phyloP scores from a whole-genome alignment of 2,329 filamentous ascomycete species.

The Pseudogymnoascus sp. region DNA sequence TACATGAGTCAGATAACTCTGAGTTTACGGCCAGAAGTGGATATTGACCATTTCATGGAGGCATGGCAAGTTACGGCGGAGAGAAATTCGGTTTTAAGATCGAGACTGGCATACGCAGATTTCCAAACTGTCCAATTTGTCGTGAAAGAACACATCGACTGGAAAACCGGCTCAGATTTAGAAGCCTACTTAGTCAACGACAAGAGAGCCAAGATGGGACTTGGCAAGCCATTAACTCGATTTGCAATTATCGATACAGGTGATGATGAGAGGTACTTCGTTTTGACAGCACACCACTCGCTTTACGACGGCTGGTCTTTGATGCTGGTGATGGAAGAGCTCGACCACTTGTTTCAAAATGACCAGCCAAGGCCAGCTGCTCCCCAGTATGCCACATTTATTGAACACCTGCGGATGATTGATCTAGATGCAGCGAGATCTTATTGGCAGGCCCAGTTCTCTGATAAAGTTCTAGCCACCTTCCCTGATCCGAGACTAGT shows the following conservation, averaged over 20 bases:
- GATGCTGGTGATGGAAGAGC: background rate
- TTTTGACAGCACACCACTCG: slow-evolving; percentile 43
- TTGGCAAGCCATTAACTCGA: background rate
- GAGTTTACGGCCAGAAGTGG: background rate
- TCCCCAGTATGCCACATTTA: background rate
- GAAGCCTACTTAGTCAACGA: background rate
- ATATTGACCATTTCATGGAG: slow-evolving; percentile 5
- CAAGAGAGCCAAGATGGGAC: background rate
- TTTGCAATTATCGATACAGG: background rate
- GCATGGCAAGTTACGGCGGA: slow-evolving; percentile 11
- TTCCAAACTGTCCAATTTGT: slow-evolving; percentile 14
- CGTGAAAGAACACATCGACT: background rate
- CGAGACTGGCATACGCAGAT: slow-evolving; percentile 25
- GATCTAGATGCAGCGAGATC: background rate
- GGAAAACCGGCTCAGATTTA: background rate
- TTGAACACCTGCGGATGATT: background rate
- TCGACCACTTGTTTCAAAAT: background rate
- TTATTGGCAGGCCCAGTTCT: background rate
- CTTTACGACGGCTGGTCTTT: slow-evolving; percentile 61
- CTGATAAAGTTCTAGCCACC: background rate
- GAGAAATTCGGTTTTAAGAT: slow-evolving; percentile 24
- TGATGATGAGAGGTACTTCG: slow-evolving; percentile 9
- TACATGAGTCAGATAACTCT: slow-evolving; percentile 28
- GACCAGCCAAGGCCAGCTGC: background rate
- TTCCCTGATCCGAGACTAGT: background rate